phyloP scores from a whole-genome alignment of 1,284 basidiomycete species.

The Rhodofomes roseus region DNA sequence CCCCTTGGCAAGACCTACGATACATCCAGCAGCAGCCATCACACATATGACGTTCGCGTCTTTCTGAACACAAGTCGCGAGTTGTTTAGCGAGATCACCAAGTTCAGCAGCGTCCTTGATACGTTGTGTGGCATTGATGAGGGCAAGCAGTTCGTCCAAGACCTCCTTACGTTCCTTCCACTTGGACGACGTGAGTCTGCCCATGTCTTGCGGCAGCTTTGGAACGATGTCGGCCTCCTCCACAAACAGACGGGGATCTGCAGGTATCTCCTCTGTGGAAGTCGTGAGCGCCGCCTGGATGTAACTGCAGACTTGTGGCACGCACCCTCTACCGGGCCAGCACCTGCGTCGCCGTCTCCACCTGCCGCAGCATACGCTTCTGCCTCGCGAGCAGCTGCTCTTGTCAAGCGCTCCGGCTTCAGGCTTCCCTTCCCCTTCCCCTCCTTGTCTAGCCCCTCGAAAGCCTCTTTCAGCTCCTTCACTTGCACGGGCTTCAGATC shows the following conservation, averaged over 20 bases:
- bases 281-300: background rate
- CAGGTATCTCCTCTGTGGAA: constrained; percentile 39
- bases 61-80: constrained; percentile 80
- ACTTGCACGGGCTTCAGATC: constrained; percentile 98
- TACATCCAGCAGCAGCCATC: constrained; percentile 80
- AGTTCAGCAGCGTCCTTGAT: constrained; percentile 79
- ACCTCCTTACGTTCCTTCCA: constrained; percentile 98
- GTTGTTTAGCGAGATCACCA: constrained; percentile 68
- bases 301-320: background rate
- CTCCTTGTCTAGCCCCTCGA: constrained; percentile 80
- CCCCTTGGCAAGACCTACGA: constrained; percentile 86
- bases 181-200: constrained; percentile 82
- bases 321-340: constrained; percentile 34
- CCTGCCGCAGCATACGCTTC: constrained; percentile 49
- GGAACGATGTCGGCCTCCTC: constrained; percentile 81
- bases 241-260: constrained; percentile 82
- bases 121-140: constrained; percentile 71
- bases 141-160: constrained; percentile 77
- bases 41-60: constrained; percentile 98
- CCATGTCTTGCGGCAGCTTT: constrained; percentile 74
- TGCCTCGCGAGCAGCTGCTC: constrained; percentile 73
- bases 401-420: constrained; percentile 79
- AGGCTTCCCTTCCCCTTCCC: constrained; percentile 80
- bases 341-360: constrained; percentile 35
- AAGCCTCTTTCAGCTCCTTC: constrained; percentile 92